These are phyloP conservation scores for Coemansia aciculifera DNA, from an alignment of 192 early-diverging fungal species.

Conservation along the genomic window DNA sequence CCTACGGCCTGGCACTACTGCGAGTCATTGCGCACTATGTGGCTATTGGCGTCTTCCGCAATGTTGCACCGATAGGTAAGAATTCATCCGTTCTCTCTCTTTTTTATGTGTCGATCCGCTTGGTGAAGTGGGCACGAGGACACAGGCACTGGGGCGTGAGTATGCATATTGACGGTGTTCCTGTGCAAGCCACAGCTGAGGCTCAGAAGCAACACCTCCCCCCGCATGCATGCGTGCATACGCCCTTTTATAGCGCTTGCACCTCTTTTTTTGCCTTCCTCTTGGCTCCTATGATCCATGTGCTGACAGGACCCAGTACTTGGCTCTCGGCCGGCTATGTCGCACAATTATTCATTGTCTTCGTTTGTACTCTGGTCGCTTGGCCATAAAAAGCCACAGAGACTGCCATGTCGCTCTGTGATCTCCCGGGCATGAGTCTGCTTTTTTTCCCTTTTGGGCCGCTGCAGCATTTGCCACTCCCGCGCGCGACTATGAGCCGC, in stretches of 20 bases:
- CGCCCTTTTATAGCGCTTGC: not conserved
- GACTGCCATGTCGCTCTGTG: not conserved
- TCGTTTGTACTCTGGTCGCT: not conserved
- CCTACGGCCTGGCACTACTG: conserved; percentile 50
- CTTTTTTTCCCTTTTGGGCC: not conserved
- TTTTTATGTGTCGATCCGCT: conserved; percentile 1
- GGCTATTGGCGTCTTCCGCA: conserved; percentile 56
- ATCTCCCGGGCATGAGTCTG: not conserved
- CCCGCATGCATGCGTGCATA: conserved; percentile 10
- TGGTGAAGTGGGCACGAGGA: not conserved
- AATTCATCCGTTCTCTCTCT: not conserved
- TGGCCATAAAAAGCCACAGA: conserved; percentile 6
- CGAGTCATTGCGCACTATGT: conserved; percentile 55
- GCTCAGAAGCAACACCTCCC: not conserved
- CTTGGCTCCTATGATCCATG: not conserved
- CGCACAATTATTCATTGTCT: not conserved
- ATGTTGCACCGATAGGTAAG: conserved; percentile 57
- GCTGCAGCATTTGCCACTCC: conserved; percentile 4
- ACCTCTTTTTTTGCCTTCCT: not conserved
- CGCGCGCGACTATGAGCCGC: conserved; percentile 4
- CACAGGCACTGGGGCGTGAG: conserved; percentile 2
- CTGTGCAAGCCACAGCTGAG: not conserved
- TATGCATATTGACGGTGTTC: conserved; percentile 7
- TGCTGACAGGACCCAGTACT: not conserved
- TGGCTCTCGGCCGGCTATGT: conserved; percentile 23